These are phyloP conservation scores for Gymnopilus dilepis DNA, from an alignment of 768 basidiomycete species.

Conservation along the genomic window DNA sequence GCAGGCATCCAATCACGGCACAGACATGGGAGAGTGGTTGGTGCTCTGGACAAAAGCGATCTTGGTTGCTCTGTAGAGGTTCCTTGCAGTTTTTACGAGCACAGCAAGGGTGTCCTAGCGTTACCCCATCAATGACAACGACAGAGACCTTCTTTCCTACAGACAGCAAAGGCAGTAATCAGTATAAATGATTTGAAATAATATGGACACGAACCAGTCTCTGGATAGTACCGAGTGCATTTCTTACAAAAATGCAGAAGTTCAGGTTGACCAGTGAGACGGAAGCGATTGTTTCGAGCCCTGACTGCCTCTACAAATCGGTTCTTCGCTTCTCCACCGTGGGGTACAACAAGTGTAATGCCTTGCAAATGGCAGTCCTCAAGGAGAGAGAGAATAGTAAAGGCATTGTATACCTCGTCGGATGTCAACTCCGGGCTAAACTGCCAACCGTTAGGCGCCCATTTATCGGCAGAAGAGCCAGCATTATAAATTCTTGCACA, in stretches of 20 bases:
- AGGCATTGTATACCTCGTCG: conserved; percentile 8
- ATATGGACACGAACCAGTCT: conserved; percentile 17
- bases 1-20: conserved; percentile 4
- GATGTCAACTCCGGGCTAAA: background rate
- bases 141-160: conserved; percentile 10
- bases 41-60: conserved; percentile 16
- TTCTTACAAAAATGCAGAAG: background rate
- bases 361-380: background rate
- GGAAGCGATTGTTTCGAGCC: background rate
- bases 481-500: conserved; percentile 12
- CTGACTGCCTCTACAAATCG: background rate
- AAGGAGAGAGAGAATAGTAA: conserved; percentile 6
- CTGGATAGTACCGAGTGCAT: conserved; percentile 16
- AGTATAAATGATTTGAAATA: background rate
- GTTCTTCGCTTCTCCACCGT: background rate
- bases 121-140: conserved; percentile 21
- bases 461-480: background rate
- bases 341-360: background rate
- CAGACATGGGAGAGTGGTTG: background rate
- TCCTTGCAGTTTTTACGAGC: conserved; percentile 12
- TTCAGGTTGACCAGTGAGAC: background rate
- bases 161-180: background rate
- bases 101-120: conserved; percentile 19
- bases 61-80: background rate
- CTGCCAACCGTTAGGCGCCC: background rate